Conservation (phyloP, 169 alveolate genomes). For the Besnoitia besnoiti region DNA sequence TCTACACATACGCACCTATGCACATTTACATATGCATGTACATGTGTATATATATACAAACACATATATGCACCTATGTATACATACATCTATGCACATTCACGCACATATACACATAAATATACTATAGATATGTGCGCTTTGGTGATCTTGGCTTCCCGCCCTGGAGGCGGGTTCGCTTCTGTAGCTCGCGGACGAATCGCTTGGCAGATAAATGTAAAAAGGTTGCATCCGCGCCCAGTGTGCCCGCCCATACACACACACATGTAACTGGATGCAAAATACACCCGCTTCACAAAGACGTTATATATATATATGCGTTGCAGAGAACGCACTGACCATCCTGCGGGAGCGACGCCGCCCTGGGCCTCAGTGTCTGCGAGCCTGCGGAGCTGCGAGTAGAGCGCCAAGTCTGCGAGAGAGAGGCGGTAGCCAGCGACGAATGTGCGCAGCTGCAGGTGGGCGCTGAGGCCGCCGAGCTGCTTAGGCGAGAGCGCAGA, state of each 20-base stretch:
- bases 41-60: background rate
- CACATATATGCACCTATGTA: too few species aligned
- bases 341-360: constrained; percentile 11
- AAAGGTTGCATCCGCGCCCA: too few species aligned
- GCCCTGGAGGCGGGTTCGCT: background rate
- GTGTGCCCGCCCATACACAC: too few species aligned
- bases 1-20: too few species aligned
- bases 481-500: background rate
- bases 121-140: too few species aligned
- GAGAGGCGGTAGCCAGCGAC: constrained; percentile 26
- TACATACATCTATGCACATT: background rate
- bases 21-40: background rate
- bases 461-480: background rate
- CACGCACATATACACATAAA: background rate
- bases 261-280: too few species aligned
- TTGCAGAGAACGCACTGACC: too few species aligned
- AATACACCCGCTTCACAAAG: too few species aligned
- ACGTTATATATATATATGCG: too few species aligned
- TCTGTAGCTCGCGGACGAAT: too few species aligned
- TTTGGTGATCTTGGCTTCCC: too few species aligned
- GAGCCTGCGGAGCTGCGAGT: constrained; percentile 18
- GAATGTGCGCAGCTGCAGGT: constrained; percentile 43
- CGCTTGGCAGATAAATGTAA: too few species aligned
- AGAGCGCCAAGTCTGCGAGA: constrained; percentile 52
- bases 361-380: background rate